Conservation (phyloP, 352 stramenopile genomes). For the Pythium rishiriense region DNA sequence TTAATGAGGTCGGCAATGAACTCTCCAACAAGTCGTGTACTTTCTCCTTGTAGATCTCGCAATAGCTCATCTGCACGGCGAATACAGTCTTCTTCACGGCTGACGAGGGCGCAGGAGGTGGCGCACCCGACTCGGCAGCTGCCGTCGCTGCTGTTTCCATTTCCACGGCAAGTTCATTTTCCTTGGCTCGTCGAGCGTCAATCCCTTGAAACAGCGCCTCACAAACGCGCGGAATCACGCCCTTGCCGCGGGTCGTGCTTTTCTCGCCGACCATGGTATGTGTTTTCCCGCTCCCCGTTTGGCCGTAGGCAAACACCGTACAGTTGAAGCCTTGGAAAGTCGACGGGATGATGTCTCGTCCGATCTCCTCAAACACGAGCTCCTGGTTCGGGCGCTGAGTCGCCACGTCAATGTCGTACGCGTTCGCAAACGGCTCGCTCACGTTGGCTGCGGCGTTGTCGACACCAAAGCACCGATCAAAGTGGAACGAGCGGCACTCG, state of each 20-base stretch:
- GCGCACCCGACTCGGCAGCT: background rate
- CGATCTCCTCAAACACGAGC: slow-evolving; percentile 80
- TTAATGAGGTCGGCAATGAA: background rate
- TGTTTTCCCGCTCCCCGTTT: slow-evolving; percentile 82
- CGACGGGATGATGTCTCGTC: slow-evolving; percentile 60
- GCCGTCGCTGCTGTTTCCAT: slow-evolving; percentile 5
- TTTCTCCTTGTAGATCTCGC: slow-evolving; percentile 89
- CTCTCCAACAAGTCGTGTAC: slow-evolving; percentile 80
- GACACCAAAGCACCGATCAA: slow-evolving; percentile 76
- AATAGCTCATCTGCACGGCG: slow-evolving; percentile 65
- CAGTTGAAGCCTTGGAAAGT: slow-evolving; percentile 86
- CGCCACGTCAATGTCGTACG: slow-evolving; percentile 41
- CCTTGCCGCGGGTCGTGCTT: slow-evolving; percentile 45
- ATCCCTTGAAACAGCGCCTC: slow-evolving; percentile 77
- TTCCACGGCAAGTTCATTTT: slow-evolving; percentile 17
- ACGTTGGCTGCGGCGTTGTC: slow-evolving; percentile 32
- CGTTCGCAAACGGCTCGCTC: slow-evolving; percentile 38
- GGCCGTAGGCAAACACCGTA: slow-evolving; percentile 78
- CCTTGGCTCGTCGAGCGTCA: slow-evolving; percentile 39
- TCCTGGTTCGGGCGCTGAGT: slow-evolving; percentile 64
- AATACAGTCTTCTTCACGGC: slow-evolving; percentile 23
- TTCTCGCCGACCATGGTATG: slow-evolving; percentile 87
- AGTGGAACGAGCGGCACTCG: slow-evolving; percentile 71
- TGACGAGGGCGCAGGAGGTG: slow-evolving; percentile 33
- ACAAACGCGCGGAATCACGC: slow-evolving; percentile 77